Conservation (phyloP, 352 stramenopile genomes). For the Globisporangium perplexum region DNA sequence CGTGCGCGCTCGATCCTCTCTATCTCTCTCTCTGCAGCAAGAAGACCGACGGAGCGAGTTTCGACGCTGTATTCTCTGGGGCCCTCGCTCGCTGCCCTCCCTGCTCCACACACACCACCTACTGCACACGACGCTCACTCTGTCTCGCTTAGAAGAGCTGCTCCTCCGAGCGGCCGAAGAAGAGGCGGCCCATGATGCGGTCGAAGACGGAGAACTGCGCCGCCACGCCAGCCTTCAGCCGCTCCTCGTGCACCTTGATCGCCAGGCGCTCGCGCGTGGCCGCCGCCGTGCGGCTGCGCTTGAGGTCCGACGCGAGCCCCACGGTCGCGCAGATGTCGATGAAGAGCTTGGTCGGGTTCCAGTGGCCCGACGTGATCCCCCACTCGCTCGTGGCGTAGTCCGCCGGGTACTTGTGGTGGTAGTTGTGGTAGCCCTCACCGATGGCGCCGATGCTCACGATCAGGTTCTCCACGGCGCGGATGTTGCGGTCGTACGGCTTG, state of each 20-base stretch:
- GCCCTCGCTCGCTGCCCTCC: too few species aligned
- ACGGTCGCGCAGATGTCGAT: slow-evolving; percentile 92
- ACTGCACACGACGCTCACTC: neutral
- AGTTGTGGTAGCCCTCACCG: slow-evolving; percentile 98
- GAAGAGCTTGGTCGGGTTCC: slow-evolving; percentile 98
- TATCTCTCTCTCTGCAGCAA: too few species aligned
- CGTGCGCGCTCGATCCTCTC: too few species aligned
- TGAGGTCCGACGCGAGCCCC: slow-evolving; percentile 94
- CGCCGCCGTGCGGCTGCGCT: slow-evolving; percentile 88
- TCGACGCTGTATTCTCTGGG: neutral
- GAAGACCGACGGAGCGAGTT: too few species aligned
- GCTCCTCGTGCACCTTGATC: slow-evolving; percentile 57
- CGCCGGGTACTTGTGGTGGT: slow-evolving; percentile 97
- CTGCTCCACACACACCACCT: neutral
- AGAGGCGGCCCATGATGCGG: slow-evolving; percentile 52
- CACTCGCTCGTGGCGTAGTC: slow-evolving; percentile 98
- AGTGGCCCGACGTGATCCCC: slow-evolving; percentile 93
- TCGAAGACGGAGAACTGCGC: slow-evolving; percentile 52
- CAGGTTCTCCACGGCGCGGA: slow-evolving; percentile 95
- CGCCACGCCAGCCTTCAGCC: slow-evolving; percentile 41
- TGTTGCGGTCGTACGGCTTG: slow-evolving; percentile 97
- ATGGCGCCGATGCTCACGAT: slow-evolving; percentile 95
- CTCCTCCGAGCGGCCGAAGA: slow-evolving; percentile 77
- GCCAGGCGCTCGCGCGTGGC: slow-evolving; percentile 62
- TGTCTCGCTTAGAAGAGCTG: slow-evolving; percentile 66